Evolutionary conservation across 176 grass and related monocot genomes (phyloP), one percentile per base, ranked within the genome.

Genomic region (Avena atlantica): DNA sequence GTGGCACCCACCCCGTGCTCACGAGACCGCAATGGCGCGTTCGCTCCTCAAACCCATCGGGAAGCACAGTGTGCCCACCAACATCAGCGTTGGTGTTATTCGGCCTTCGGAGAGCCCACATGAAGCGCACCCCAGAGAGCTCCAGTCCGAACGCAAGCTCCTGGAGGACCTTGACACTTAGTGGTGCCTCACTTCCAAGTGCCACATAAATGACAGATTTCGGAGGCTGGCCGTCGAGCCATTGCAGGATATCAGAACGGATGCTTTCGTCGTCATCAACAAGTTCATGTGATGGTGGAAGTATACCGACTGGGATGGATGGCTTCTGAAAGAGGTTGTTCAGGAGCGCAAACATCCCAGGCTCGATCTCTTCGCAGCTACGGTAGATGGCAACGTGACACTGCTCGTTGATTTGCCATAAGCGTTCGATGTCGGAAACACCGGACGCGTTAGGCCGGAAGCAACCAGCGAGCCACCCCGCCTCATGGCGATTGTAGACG

Each of bases 181-280:
- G 45, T 6, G 78, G 68, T 0, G 81, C 85, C 74, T 94, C 95
- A 16, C 89, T 93, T 5, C 95, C 95, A 0, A 94, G 76, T 3
- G 95, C 89, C 15, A 94, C 67, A 21, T 91, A 93, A 40, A 97
- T 31, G 12, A 93, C 95, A 0, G 88, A 91, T 49, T 85, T 63
- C 0, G 85, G 21, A 0, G 78, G 12, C 62, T 91, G 91, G 4
- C 34, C n/a, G 21, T 88, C 81, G 9, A 95, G 53, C 87, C 91
- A 95, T 20, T 29, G 29, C 6, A 92, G 58, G 5, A 80, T 17
- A 8, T 88, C 81, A 71, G 36, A 8, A 53, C 44, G 1, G 1
- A 55, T 44, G 2, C 3, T 20, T 24, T 40, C 29, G 31, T 29
- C 9, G 23, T 12, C 49, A 40, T 40, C 37, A 40, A 40, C 37